These are phyloP conservation scores for Anastatica hierochuntica DNA, from an alignment of 345 rosid species.

Conservation along the genomic window DNA sequence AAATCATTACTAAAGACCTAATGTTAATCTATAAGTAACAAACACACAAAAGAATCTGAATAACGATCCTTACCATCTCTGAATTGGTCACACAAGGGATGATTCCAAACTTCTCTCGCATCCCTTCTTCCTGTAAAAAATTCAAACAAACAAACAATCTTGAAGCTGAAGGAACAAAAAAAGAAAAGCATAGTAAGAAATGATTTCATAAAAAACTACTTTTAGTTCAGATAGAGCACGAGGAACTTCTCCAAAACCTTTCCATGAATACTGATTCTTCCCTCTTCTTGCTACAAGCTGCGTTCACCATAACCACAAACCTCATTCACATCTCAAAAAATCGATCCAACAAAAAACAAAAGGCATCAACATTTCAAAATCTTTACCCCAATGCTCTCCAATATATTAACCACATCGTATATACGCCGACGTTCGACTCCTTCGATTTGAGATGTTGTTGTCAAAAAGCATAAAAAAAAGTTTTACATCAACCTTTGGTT, in stretches of 20 bases:
- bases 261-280: constrained; percentile 72
- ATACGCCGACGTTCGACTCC: constrained; percentile 77
- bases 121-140: constrained; percentile 44
- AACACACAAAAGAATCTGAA: not conserved
- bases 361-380: not conserved
- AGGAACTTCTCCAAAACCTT: constrained; percentile 64
- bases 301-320: not conserved
- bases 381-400: constrained; percentile 69
- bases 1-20: not conserved
- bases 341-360: not conserved
- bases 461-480: not conserved
- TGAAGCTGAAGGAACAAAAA: too few species aligned
- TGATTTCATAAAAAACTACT: constrained; percentile 20
- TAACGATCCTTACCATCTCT: constrained; percentile 27
- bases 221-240: constrained; percentile 41
- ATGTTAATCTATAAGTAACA: not conserved
- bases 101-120: constrained; percentile 39
- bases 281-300: constrained; percentile 70
- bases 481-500: too few species aligned
- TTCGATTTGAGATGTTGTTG: constrained; percentile 13
- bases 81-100: constrained; percentile 27
- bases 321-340: constrained; percentile 14
- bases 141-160: not conserved
- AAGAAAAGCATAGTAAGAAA: too few species aligned
- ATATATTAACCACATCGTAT: constrained; percentile 68